Evolutionary conservation across 805 yeast genomes (phyloP), one percentile per base, ranked within the genome.

Genomic region (Pichia californica): DNA sequence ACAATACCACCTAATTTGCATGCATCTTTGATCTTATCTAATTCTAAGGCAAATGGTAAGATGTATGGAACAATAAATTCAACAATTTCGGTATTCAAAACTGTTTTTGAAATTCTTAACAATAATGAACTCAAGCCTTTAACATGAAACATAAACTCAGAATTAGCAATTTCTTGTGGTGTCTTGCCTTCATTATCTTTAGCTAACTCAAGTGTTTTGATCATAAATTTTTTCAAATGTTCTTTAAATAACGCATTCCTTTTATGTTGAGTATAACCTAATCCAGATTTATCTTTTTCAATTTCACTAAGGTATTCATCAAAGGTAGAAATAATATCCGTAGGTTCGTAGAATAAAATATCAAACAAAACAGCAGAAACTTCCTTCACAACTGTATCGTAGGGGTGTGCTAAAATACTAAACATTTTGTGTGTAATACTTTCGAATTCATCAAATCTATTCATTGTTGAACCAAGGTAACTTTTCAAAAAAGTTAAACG

Each of bases 11-110:
- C 81, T 44, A 84, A 61, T 51, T 83, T 86, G 51, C 94, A 84
- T 13, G 86, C 86, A 48, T 91, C 97, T 47, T 86, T 79, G 68
- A 84, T 73, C 36, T 71, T 73, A 40, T 79, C 76, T 37, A 88
- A 63, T 15, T 73, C 67, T 54, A 86, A 67, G 44, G 88, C 64
- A 48, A 85, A 80, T 23, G 96, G 95, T 1, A 87, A 61, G 25
- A 88, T 70, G 41, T 74, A 66, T 3, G 66, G 60, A 9, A 67
- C 58, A 31, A 83, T 62, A 43, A 75, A 72, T 3, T 77, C 77
- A 35, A 76, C 71, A 32, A 83, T 59, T 8, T 77, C 64, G 0
- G 69, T 57, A 1, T 82, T 77, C 34, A 72, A 69, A 1, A 83
- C 72, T 0, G 85, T 73, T 35, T 66, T 67, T 42, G 80, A 61